Conservation (phyloP, 768 basidiomycete genomes). For the Filobasidium floriforme region DNA sequence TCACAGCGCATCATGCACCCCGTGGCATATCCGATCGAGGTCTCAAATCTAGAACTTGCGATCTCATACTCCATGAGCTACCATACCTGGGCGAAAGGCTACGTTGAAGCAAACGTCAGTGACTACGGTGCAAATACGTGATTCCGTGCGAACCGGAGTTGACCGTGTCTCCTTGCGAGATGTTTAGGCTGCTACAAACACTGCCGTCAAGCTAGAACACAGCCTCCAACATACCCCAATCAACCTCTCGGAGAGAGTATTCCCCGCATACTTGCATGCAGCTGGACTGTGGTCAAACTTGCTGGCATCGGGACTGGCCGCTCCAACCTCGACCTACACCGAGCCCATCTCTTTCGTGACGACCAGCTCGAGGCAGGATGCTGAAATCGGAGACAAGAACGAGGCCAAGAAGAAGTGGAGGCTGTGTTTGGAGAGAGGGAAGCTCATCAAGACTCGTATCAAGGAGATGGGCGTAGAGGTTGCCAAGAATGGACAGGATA, state of each 20-base stretch:
- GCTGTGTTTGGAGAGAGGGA: constrained; percentile 39
- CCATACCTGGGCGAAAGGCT: constrained; percentile 15
- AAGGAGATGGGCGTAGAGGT: constrained; percentile 34
- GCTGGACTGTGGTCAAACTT: constrained; percentile 20
- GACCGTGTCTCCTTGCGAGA: too few species aligned
- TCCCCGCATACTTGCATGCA: constrained; percentile 16
- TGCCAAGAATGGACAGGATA: constrained; percentile 18
- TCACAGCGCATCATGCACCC: too few species aligned
- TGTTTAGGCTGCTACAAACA: constrained; percentile 11
- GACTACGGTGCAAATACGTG: neutral
- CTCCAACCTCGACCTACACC: neutral
- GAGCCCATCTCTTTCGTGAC: neutral
- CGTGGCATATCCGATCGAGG: too few species aligned
- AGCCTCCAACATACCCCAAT: constrained; percentile 4
- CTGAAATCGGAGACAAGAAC: neutral
- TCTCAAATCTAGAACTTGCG: too few species aligned
- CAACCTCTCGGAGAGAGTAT: constrained; percentile 10
- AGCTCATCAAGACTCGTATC: constrained; percentile 38
- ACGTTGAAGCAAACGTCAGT: constrained; percentile 15
- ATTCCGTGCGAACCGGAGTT: neutral
- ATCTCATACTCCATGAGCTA: constrained; percentile 10
- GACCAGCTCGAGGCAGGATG: neutral
- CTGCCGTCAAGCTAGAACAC: constrained; percentile 16
- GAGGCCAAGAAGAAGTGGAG: constrained; percentile 39
- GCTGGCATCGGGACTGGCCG: constrained; percentile 17